These are phyloP conservation scores for Coemansia sp. DNA, from an alignment of 192 early-diverging fungal species.

Conservation along the genomic window DNA sequence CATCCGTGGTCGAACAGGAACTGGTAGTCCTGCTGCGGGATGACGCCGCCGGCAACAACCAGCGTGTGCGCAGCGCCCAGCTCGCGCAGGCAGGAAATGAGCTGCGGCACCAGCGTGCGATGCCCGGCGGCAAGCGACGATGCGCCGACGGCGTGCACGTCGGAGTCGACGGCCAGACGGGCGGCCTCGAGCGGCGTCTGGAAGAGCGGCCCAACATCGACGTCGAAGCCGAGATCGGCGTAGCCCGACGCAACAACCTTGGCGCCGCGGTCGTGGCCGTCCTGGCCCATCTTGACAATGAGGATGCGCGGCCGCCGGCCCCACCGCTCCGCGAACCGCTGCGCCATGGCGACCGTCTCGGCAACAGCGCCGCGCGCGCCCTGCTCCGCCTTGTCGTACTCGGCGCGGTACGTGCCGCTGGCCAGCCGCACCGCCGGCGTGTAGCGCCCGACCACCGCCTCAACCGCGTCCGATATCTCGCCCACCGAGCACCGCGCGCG, in stretches of 20 bases:
- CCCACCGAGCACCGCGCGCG: conserved; percentile 80
- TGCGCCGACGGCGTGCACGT: conserved; percentile 85
- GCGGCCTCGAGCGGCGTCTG: conserved; percentile 87
- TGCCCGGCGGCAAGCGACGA: conserved; percentile 89
- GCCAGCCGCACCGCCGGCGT: conserved; percentile 78
- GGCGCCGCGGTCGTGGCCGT: conserved; percentile 91
- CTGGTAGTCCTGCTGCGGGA: conserved; percentile 85
- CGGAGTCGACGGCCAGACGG: conserved; percentile 84
- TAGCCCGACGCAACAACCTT: conserved; percentile 91
- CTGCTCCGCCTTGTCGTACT: conserved; percentile 62
- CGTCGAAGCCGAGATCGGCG: conserved; percentile 89
- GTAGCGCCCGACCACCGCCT: conserved; percentile 82
- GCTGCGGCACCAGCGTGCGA: conserved; percentile 80
- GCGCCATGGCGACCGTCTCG: conserved; percentile 63
- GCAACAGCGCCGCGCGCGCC: conserved; percentile 58
- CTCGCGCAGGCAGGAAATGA: conserved; percentile 74
- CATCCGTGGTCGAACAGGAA: conserved; percentile 79
- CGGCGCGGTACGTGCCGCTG: conserved; percentile 81
- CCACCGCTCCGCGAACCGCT: conserved; percentile 66
- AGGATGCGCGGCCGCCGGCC: conserved; percentile 87
- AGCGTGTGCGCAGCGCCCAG: conserved; percentile 72
- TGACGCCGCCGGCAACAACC: conserved; percentile 83
- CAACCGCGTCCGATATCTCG: conserved; percentile 80
- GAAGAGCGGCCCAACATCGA: conserved; percentile 87
- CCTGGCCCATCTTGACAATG: conserved; percentile 92